Base-by-base conservation (phyloP, 768 basidiomycete species). In the Kwoniella botswanensis region DNA sequence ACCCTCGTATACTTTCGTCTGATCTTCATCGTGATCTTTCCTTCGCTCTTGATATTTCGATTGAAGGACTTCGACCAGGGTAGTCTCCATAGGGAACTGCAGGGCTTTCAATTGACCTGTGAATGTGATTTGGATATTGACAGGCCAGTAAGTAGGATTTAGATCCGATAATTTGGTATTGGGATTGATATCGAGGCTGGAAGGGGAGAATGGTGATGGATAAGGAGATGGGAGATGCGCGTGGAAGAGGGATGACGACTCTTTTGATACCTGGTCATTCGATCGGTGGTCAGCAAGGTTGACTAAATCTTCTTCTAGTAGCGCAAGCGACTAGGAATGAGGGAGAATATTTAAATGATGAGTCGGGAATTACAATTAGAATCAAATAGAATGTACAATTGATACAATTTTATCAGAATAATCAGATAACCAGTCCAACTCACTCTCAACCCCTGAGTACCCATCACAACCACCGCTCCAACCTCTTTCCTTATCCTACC, bases 121-220 rank as follows among this genome's bases (percentile, higher is more conserved):
- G 4, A 77, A 58, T n/a, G 74, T 77, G 53, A 81, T 62, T 67
- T 81, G 76, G 22, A 79, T 74, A 26, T 75, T 79, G 21, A 81
- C 43, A 35, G 75, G 77, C 77, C 77, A 78, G 50, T 56, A 42
- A 1, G 50, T 52, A 1, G 67, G 63, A 46, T 42, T 17, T n/a
- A 18, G 24, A 43, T 54, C 53, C 2, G 35, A 46, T 18, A 35
- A 50, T 57, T 56, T 43, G 22, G 1, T 43, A 26, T 54, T 10
- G 7, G 21, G 52, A n/a, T 42, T 59, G 26, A 57, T 5, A 41
- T 64, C 57, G 42, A 22, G 26, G 18, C 29, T 67, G 50, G 59
- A 26, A 26, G 52, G 67, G 17, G 68, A 22, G 43, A 62, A 71
- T 10, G 76, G 76, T 0, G 63, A 21, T 1, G 79, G 77, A 46